Conservation (phyloP, 768 basidiomycete genomes). For the Rhodotorula kratochvilovae region DNA sequence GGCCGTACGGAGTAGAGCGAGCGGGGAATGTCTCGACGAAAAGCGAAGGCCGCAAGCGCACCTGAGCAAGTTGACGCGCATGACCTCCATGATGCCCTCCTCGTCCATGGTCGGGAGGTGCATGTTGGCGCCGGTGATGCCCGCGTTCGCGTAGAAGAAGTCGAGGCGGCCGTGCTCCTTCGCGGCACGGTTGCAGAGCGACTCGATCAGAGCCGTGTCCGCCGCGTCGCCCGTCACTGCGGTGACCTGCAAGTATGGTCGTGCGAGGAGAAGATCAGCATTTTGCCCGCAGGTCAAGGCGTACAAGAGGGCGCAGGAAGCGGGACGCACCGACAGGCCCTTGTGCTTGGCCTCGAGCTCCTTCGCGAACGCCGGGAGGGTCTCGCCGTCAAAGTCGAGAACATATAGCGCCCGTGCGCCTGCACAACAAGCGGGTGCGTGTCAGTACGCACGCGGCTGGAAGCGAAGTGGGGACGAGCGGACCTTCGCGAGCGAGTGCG, state of each 20-base stretch:
- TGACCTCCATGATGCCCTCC: conserved; percentile 66
- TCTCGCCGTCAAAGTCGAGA: conserved; percentile 63
- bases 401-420: conserved; percentile 74
- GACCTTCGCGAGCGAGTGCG: conserved; percentile 75
- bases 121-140: conserved; percentile 18
- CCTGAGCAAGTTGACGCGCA: conserved; percentile 73
- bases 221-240: conserved; percentile 75
- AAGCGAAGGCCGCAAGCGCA: too few relatives aligned
- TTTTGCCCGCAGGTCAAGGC: too few relatives aligned
- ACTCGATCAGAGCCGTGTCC: conserved; percentile 64
- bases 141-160: conserved; percentile 86
- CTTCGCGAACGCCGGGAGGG: conserved; percentile 66
- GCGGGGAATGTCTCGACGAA: too few relatives aligned
- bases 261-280: not conserved
- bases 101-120: conserved; percentile 46
- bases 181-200: conserved; percentile 66
- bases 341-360: conserved; percentile 66
- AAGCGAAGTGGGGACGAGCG: conserved; percentile 30
- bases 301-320: not conserved
- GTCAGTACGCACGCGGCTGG: too few relatives aligned
- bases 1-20: too few relatives aligned
- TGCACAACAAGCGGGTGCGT: too few relatives aligned
- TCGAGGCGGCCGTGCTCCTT: conserved; percentile 80
- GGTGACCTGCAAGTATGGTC: conserved; percentile 58
- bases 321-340: conserved; percentile 64